phyloP scores from a whole-genome alignment of 257 asterid genomes.

The Fraxinus anomala region DNA sequence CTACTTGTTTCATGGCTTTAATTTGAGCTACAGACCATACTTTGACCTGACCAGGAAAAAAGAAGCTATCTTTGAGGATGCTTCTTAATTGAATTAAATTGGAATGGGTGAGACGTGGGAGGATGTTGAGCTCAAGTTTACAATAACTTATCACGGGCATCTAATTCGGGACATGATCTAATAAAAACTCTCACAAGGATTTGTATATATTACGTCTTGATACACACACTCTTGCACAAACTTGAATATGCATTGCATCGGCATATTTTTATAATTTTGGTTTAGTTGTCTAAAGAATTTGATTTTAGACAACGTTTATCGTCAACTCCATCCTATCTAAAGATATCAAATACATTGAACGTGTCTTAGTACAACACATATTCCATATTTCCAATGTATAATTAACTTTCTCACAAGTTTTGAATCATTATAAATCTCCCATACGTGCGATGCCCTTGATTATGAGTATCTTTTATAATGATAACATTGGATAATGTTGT shows the following conservation, averaged over 20 bases:
- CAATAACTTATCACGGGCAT: too few relatives aligned
- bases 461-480: slow-evolving; percentile 18
- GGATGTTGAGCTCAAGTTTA: too few relatives aligned
- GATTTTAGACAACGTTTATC: not conserved
- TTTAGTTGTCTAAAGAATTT: not conserved
- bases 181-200: not conserved
- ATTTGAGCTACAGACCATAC: too few relatives aligned
- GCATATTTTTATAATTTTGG: not conserved
- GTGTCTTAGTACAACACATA: not conserved
- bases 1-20: too few relatives aligned
- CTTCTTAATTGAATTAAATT: too few relatives aligned
- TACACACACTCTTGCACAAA: not conserved
- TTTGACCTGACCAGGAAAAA: too few relatives aligned
- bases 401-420: not conserved
- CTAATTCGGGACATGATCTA: too few relatives aligned
- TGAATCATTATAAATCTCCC: not conserved
- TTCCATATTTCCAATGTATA: not conserved
- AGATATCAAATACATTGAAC: not conserved
- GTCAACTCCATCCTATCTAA: not conserved
- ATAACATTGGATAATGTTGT: slow-evolving; percentile 37
- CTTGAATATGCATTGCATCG: not conserved
- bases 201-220: too few relatives aligned
- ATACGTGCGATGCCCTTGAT: not conserved
- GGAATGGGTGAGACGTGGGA: too few relatives aligned
- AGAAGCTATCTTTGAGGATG: too few relatives aligned